A percentile compares a stretch with the other conserved stretches of the same genome.
Conservation (phyloP, 495 filamentous ascomycete genomes). For the Podospora tetraspora region DNA sequence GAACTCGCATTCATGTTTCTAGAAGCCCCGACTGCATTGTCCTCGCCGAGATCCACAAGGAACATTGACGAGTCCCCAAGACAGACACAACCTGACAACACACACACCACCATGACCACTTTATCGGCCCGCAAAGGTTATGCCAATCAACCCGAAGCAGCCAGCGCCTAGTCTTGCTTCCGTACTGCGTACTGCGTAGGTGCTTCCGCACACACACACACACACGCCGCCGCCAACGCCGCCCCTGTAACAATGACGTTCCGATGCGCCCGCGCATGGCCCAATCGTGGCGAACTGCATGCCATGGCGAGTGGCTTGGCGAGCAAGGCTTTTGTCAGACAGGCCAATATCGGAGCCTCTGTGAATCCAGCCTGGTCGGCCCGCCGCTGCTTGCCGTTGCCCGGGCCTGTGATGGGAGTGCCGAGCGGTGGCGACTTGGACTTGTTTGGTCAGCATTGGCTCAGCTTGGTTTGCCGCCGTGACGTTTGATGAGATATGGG, state of each 20-base stretch:
- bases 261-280: neutral
- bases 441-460: neutral
- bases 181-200: too few relatives aligned
- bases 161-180: too few relatives aligned
- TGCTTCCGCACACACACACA: neutral
- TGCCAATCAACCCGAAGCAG: neutral
- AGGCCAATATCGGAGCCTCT: neutral
- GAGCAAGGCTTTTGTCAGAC: neutral
- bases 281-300: neutral
- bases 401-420: too few relatives aligned
- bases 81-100: too few relatives aligned
- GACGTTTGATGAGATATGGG: too few relatives aligned
- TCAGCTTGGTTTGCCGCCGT: neutral
- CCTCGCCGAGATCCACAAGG: neutral
- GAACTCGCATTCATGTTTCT: neutral
- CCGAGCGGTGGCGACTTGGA: neutral
- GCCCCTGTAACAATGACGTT: neutral
- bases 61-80: too few relatives aligned
- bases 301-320: neutral
- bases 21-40: neutral
- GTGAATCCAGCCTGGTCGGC: too few relatives aligned
- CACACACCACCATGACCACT: too few relatives aligned
- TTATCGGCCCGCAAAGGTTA: neutral
- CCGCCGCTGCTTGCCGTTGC: neutral
- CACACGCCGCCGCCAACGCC: neutral